These are phyloP conservation scores for Leccinellum luteum DNA, from an alignment of 768 basidiomycete species.

Conservation along the genomic window DNA sequence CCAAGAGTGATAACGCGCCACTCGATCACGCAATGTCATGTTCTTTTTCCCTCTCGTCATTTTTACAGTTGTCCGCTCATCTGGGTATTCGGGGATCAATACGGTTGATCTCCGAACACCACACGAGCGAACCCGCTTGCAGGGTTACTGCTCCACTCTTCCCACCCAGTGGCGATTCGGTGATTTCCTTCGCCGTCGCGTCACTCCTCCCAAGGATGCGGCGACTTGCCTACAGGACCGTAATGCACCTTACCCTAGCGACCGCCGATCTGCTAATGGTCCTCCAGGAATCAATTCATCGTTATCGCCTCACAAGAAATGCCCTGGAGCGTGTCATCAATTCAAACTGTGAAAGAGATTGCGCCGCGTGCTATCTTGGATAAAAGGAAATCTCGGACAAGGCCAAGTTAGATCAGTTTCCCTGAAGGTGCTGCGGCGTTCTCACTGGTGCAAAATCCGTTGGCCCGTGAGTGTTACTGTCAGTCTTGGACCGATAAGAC, in stretches of 20 bases:
- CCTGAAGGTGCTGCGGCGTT: constrained; percentile 28
- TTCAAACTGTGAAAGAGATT: background rate
- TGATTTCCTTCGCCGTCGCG: background rate
- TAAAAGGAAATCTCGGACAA: constrained; percentile 1
- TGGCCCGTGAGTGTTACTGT: constrained; percentile 17
- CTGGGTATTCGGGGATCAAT: too few relatives aligned
- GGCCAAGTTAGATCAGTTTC: constrained; percentile 9
- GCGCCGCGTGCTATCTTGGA: background rate
- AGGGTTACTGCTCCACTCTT: background rate
- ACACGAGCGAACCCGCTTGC: background rate
- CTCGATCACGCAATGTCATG: background rate
- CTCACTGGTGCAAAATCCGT: constrained; percentile 19
- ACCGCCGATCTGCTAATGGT: background rate
- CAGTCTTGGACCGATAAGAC: background rate
- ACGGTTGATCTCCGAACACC: background rate
- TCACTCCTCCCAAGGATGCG: background rate
- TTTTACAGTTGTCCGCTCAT: background rate
- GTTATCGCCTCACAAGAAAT: background rate
- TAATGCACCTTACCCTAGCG: background rate
- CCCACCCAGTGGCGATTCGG: background rate
- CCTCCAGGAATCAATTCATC: background rate
- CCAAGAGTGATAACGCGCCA: background rate
- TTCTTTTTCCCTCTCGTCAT: too few relatives aligned
- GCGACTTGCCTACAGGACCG: background rate
- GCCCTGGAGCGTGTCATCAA: constrained; percentile 2